Base-by-base conservation (phyloP, 106 monocot species). In the Allium fistulosum region DNA sequence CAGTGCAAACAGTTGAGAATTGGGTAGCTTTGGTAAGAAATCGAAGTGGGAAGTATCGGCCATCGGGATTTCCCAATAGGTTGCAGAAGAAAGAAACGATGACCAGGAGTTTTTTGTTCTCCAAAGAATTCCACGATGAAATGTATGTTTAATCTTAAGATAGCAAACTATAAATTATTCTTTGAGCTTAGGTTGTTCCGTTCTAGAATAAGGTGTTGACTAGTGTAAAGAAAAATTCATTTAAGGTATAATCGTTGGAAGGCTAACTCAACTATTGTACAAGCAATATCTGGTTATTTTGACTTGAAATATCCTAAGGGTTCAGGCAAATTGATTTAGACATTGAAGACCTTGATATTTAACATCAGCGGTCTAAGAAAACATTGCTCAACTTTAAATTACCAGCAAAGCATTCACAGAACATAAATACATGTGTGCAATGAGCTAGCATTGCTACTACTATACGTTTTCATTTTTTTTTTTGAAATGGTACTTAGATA, bases 11-110 rank as follows among this genome's bases (percentile, higher is more conserved):
- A 18, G 53, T 75, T 46, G 75, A 75, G 68, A 61, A 48, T 62
- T 75, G 75, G 75, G 68, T 75, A 8, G 75, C 75, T 62, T 59
- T 75, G 27, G 68, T 75, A 61, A 60, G 75, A 49, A 69, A 68
- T 51, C 49, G 75, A 62, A 75, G 75, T 37, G 68, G 69, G 50
- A 37, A 53, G 10, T 69, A 53, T 67, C 59, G 50, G 68, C 75
- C 68, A n/a, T 75, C 75, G 52, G 75, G 75, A 3, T 75, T 75
- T 75, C 75, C 75, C 13, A 45, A 75, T 49, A 67, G 75, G 10
- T 47, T 68, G 27, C 26, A 50, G 7, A 75, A 69, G 51, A 11
- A 6, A 8, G 75, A 55, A 62, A 49, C 51, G 53, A 69, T 75
- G 67, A 46, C 68, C 22, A 16, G 61, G 28, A 59, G 49, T 49